phyloP scores from a whole-genome alignment of 495 filamentous ascomycete species.

The Daldinia caldariorum region DNA sequence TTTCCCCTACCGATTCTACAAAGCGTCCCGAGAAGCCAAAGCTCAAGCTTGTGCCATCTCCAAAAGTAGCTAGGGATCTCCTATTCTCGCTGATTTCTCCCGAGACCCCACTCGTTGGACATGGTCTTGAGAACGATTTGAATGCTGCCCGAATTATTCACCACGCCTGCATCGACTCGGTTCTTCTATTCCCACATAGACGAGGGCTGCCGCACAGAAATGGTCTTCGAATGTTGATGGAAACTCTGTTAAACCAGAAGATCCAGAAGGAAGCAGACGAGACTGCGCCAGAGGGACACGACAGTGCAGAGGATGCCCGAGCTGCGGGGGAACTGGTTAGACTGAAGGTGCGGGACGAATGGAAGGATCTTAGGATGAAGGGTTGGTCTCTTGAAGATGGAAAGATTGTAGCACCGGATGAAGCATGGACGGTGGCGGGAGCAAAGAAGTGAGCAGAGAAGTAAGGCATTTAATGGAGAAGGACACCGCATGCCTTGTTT shows the following conservation, averaged over 20 bases:
- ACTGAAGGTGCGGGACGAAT: slow-evolving; percentile 69
- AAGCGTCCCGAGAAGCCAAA: slow-evolving; percentile 17
- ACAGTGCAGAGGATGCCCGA: slow-evolving; percentile 86
- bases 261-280: slow-evolving; percentile 78
- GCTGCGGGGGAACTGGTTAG: slow-evolving; percentile 88
- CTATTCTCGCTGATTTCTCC: slow-evolving; percentile 77
- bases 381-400: slow-evolving; percentile 72
- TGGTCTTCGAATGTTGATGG: slow-evolving; percentile 74
- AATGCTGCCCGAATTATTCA: slow-evolving; percentile 85
- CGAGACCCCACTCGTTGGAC: slow-evolving; percentile 84
- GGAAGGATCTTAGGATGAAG: slow-evolving; percentile 67
- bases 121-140: slow-evolving; percentile 95
- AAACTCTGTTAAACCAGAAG: slow-evolving; percentile 69
- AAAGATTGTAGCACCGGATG: slow-evolving; percentile 59
- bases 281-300: slow-evolving; percentile 70
- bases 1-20: slow-evolving; percentile 12
- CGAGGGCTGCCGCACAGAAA: slow-evolving; percentile 78
- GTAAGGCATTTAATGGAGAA: background rate
- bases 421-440: slow-evolving; percentile 26
- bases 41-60: slow-evolving; percentile 76
- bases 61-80: slow-evolving; percentile 73
- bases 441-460: slow-evolving; percentile 32
- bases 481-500: background rate
- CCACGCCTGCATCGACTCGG: slow-evolving; percentile 84
- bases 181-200: slow-evolving; percentile 81